Conservation (phyloP, 805 yeast genomes). For the Saturnispora galanensis region DNA sequence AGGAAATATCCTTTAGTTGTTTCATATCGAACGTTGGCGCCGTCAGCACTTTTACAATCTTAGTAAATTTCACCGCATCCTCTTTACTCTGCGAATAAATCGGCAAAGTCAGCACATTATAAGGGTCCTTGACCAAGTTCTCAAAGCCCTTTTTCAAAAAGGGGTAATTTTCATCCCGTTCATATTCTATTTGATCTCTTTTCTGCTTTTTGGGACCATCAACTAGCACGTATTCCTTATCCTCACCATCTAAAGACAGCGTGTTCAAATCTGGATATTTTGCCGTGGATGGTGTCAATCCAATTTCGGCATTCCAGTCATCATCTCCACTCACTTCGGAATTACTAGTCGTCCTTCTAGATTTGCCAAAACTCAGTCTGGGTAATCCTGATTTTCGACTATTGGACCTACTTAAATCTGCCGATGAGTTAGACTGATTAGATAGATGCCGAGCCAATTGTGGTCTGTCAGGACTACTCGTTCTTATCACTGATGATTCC, state of each 20-base stretch:
- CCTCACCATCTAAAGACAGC: not conserved
- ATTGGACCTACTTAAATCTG: slow-evolving; percentile 2
- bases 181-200: slow-evolving; percentile 4
- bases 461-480: slow-evolving; percentile 9
- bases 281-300: not conserved
- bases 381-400: slow-evolving; percentile 7
- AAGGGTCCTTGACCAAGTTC: slow-evolving; percentile 34
- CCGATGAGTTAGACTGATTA: slow-evolving; percentile 6
- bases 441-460: slow-evolving; percentile 1
- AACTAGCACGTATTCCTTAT: not conserved
- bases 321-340: slow-evolving; percentile 8
- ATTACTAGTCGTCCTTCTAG: not conserved
- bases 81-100: slow-evolving; percentile 21
- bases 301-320: slow-evolving; percentile 10
- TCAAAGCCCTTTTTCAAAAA: slow-evolving; percentile 24
- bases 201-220: slow-evolving; percentile 30
- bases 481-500: slow-evolving; percentile 8
- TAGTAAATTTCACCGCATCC: slow-evolving; percentile 48
- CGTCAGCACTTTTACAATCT: slow-evolving; percentile 54
- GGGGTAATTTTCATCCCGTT: slow-evolving; percentile 16
- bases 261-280: slow-evolving; percentile 3
- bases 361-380: slow-evolving; percentile 2
- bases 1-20: slow-evolving; percentile 68
- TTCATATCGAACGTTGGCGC: slow-evolving; percentile 51
- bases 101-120: slow-evolving; percentile 26